Conservation (phyloP, 1,284 basidiomycete genomes). For the Trichosporon sp. region DNA sequence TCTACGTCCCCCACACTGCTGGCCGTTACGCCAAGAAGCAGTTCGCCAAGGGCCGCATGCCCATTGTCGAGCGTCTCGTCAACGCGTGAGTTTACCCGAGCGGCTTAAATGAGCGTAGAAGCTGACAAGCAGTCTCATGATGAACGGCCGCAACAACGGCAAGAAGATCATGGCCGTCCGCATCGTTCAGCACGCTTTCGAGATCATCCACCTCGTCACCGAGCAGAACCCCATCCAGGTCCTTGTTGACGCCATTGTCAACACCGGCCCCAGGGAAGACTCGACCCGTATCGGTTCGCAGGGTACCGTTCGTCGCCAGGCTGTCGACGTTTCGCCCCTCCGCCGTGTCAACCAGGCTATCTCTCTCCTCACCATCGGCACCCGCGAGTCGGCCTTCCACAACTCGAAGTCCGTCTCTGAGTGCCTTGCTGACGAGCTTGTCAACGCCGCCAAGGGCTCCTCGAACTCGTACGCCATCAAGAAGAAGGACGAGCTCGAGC, state of each 20-base stretch:
- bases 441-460: conserved; percentile 99
- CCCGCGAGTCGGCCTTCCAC: conserved; percentile 99
- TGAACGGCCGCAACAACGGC: conserved; percentile 99
- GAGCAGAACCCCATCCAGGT: conserved; percentile 99
- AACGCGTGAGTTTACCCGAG: conserved; percentile 71
- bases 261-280: conserved; percentile 99
- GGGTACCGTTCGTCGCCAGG: conserved; percentile 99
- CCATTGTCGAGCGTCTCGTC: conserved; percentile 98
- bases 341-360: conserved; percentile 98
- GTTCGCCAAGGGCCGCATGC: conserved; percentile 99
- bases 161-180: conserved; percentile 99
- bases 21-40: conserved; percentile 99
- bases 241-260: conserved; percentile 95
- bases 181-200: conserved; percentile 99
- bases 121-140: conserved; percentile 75
- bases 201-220: conserved; percentile 99
- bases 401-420: conserved; percentile 99
- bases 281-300: conserved; percentile 99
- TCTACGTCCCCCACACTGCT: conserved; percentile 97
- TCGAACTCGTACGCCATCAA: conserved; percentile 99
- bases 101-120: not conserved
- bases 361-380: conserved; percentile 91
- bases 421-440: conserved; percentile 98
- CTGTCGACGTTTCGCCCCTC: conserved; percentile 98
- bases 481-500: conserved; percentile 79